Evolutionary conservation across 192 early-diverging fungal genomes (phyloP), one percentile per base, ranked within the genome.

Genomic region (Coemansia asiatica): DNA sequence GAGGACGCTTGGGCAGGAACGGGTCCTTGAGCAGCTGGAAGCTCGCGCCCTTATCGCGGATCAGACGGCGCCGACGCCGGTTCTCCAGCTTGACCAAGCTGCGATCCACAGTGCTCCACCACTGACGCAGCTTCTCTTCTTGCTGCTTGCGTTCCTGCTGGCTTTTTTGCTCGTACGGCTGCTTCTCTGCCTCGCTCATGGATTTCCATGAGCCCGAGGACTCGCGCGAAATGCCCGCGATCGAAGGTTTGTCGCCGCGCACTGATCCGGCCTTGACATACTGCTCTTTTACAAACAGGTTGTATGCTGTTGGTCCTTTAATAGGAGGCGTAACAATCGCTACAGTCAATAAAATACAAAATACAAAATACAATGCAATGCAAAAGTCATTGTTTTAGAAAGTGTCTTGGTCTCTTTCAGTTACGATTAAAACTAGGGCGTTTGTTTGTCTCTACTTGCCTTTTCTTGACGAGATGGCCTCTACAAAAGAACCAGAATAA

Each of bases 51-150:
- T 13, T 19, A 9, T 0, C n/a, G 15, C 5, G 56, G 63, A 64
- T 74, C 56, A 33, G 12, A 27, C 79, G 73, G 27, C 46, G 64
- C 18, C 79, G 69, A 27, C 79, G 73, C 60, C 23, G 46, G 57
- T 81, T 81, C 66, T 81, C 79, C 33, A 81, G 65, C 18, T 65
- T 51, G 1, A 81, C 63, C 56, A 67, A 33, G 15, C 25, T 48
- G 36, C n/a, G 69, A 38, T 81, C 79, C 12, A 46, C 67, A 7
- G 59, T 60, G 15, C 22, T 50, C 79, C 79, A 81, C 74, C 73
- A 81, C 48, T 66, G n/a, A 18, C 74, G 66, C 64, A 72, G 9
- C 12, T 38, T 31, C 26, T 57, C 51, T 54, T 60, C 61, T 49
- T 67, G 54, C 49, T 75, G 36, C 1, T 33, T 54, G 18, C 47